Conservation (phyloP, 2,329 filamentous ascomycete genomes). For the Tothia fuscella region DNA sequence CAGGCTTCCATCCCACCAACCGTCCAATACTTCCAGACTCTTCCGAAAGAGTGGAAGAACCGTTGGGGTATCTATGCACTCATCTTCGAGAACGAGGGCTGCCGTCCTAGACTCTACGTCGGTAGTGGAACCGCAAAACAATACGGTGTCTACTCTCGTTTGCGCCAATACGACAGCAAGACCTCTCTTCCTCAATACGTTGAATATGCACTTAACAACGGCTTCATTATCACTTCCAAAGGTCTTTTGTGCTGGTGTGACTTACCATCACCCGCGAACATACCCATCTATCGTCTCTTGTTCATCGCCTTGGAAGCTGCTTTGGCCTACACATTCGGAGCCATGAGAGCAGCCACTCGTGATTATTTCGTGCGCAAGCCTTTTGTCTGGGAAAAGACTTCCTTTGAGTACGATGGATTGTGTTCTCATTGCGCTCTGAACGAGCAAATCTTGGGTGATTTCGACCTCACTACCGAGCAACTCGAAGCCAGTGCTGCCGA, state of each 20-base stretch:
- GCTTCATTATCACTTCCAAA: background rate
- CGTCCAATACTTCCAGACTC: background rate
- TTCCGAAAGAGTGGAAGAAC: background rate
- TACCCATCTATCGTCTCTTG: background rate
- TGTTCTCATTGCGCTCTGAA: background rate
- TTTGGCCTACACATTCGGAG: background rate
- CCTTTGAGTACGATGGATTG: background rate
- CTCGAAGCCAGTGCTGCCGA: background rate
- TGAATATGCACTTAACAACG: background rate
- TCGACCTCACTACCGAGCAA: background rate
- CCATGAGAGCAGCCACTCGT: background rate
- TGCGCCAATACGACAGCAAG: background rate
- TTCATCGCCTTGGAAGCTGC: background rate
- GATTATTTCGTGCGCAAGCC: background rate
- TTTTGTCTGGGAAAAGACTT: background rate
- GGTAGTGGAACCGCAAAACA: background rate
- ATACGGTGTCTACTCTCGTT: background rate
- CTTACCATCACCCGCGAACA: background rate
- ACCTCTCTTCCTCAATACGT: background rate
- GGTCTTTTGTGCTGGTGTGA: background rate
- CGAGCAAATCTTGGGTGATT: background rate
- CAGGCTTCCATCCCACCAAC: background rate
- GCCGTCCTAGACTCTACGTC: background rate
- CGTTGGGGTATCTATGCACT: background rate
- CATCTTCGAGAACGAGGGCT: background rate